Base-by-base conservation (phyloP, 345 rosid genomes). In the Sonneratia alba region DNA sequence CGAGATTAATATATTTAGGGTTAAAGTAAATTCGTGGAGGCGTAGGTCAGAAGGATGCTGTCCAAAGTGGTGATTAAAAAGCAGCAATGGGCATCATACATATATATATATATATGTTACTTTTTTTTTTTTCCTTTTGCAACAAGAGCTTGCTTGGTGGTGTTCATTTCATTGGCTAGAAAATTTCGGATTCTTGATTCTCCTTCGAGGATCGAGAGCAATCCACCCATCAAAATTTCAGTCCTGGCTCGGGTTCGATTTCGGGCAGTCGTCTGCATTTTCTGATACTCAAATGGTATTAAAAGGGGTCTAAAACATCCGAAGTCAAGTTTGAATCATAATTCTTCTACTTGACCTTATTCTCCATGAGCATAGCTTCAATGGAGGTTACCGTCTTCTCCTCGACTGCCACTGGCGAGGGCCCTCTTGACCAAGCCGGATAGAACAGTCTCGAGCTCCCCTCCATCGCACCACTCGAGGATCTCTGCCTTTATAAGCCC, bases 381-480 rank as follows among this genome's bases (percentile, higher is more conserved):
- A 49, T 49, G 18, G 15, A 49, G 15, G 15, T 13, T 1, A 15
- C 55, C 55, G 15, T 49, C 15, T 12, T 49, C 55, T 12, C 15
- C 18, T 49, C 15, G 55, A 19, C 18, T 1, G 55, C 2, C 16
- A 14, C 55, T 49, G 55, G 15, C 15, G 18, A 49, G 55, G 55
- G 55, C 55, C 15, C 62, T 22, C 62, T 21, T 22, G 10, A 56
- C n/a, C 1, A 11, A 56, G 62, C 11, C n/a, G 7, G 18, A 6
- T 71, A 93, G 62, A 18, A 81, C 64, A 6, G 47, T 63, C 73
- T 89, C 94, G 10, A 88, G 76, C 45, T 83, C 87, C 69, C 82
- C 88, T 1, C 97, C 97, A 36, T 91, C 90, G 10, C 76, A 78
- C 97, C 97, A 93, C 61, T 82, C 94, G 73, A 85, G 85, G 37